Evolutionary conservation across 441 rosid species (phyloP).

Genomic region (Daphne laureola): DNA sequence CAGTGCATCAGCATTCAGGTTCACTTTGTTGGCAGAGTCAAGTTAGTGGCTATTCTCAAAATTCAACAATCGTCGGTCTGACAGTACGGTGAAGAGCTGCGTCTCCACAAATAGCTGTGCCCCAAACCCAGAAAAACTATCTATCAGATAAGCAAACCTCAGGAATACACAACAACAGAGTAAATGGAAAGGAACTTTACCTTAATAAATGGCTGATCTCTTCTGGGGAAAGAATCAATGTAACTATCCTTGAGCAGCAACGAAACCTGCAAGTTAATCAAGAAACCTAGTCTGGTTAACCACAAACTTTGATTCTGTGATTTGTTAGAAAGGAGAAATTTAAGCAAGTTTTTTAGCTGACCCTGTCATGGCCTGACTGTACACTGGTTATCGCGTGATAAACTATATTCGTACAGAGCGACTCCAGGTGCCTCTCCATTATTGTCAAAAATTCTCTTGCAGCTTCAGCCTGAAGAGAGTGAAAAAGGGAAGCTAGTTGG

Average conservation of each 20-base stretch:
- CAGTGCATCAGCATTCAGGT: neutral
- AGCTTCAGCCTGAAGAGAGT: conserved; percentile 58
- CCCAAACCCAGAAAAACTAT: conserved; percentile 18
- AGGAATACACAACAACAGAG: too few species aligned
- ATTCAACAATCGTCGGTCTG: conserved; percentile 71
- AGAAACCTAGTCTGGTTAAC: neutral
- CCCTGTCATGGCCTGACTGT: conserved; percentile 91
- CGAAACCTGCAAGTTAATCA: conserved; percentile 56
- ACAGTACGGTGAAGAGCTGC: conserved; percentile 75
- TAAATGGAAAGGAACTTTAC: conserved; percentile 26
- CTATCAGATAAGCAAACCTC: neutral
- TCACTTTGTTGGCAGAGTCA: neutral
- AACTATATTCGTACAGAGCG: conserved; percentile 76
- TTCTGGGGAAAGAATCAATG: conserved; percentile 75
- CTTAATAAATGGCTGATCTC: conserved; percentile 79
- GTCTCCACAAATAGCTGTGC: conserved; percentile 89
- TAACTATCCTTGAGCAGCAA: conserved; percentile 92
- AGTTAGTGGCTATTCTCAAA: conserved; percentile 46
- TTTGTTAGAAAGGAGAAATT: neutral
- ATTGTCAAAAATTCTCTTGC: conserved; percentile 56
- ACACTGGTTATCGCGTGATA: conserved; percentile 91
- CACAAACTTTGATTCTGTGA: neutral
- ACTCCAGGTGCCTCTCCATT: conserved; percentile 74
- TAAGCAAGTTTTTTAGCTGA: conserved; percentile 23
- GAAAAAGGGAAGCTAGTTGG: too few species aligned